phyloP scores from a whole-genome alignment of 306 rosid genomes.

The Quillaja saponaria region DNA sequence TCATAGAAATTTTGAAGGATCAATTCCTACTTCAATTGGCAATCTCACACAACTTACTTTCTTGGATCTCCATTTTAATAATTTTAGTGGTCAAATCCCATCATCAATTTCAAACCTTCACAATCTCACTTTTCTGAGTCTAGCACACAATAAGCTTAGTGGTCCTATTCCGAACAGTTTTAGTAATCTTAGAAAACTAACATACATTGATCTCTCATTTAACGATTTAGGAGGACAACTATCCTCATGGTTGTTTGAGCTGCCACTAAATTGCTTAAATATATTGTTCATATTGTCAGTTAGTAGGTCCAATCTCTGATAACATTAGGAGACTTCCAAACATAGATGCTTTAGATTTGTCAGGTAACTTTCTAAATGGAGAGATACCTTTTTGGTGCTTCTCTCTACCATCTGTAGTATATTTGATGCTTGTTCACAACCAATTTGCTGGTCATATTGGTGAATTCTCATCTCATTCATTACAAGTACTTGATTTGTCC shows the following conservation, averaged over 20 bases:
- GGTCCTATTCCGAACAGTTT: slow-evolving; percentile 15
- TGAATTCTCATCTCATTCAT: background rate
- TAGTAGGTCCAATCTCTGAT: slow-evolving; percentile 23
- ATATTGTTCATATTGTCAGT: background rate
- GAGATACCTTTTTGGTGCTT: slow-evolving; percentile 26
- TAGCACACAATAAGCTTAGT: background rate
- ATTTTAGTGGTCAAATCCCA: background rate
- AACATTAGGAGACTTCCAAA: background rate
- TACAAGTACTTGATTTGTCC: background rate
- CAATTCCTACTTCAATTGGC: background rate
- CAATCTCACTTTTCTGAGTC: background rate
- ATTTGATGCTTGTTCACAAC: background rate
- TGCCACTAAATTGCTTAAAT: background rate
- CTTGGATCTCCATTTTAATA: background rate
- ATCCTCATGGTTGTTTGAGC: slow-evolving; percentile 11
- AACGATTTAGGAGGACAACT: background rate
- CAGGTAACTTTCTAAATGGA: slow-evolving; percentile 9
- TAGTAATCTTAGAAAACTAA: background rate
- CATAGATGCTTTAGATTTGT: fast-evolving
- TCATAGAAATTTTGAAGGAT: background rate
- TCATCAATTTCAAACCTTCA: slow-evolving; percentile 23
- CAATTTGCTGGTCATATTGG: background rate
- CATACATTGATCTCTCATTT: background rate
- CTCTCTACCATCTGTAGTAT: background rate
- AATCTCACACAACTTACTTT: background rate